phyloP scores from a whole-genome alignment of 2,329 filamentous ascomycete species.

The Nothopassalora personata region DNA sequence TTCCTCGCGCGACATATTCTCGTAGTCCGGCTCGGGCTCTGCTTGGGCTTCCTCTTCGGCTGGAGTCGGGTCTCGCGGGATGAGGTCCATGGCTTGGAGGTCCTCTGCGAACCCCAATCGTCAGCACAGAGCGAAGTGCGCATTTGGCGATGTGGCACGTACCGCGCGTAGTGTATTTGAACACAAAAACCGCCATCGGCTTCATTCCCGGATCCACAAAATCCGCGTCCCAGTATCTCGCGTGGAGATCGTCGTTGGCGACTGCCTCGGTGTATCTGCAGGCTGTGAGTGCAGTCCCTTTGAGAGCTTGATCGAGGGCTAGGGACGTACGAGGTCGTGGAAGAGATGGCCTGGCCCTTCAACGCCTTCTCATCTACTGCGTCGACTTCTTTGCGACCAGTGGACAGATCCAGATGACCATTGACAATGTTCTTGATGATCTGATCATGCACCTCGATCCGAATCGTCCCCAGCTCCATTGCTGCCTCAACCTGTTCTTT shows the following conservation, averaged over 20 bases:
- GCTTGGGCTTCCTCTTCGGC: not conserved
- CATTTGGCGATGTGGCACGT: not conserved
- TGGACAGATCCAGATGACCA: not conserved
- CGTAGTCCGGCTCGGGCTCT: not conserved
- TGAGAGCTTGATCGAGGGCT: not conserved
- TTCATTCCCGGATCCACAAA: not conserved
- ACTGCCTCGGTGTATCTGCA: not conserved
- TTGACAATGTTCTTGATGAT: not conserved
- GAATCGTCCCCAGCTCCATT: constrained; percentile 10
- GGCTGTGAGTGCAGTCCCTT: not conserved
- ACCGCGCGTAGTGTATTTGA: not conserved
- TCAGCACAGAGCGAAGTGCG: too few relatives aligned
- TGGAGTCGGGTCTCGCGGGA: not conserved
- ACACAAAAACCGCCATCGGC: not conserved
- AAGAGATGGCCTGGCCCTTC: constrained; percentile 20
- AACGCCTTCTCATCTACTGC: constrained; percentile 18
- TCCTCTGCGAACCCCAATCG: not conserved
- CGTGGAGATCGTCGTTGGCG: not conserved
- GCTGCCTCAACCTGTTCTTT: not conserved
- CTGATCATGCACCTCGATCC: constrained; percentile 6
- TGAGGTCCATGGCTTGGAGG: not conserved
- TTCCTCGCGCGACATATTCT: not conserved
- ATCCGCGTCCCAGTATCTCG: not conserved
- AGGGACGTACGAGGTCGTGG: constrained; percentile 9
- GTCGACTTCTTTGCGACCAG: not conserved